Base-by-base conservation (phyloP, 2,329 filamentous ascomycete species). In the Sclerotiophoma versabilis region DNA sequence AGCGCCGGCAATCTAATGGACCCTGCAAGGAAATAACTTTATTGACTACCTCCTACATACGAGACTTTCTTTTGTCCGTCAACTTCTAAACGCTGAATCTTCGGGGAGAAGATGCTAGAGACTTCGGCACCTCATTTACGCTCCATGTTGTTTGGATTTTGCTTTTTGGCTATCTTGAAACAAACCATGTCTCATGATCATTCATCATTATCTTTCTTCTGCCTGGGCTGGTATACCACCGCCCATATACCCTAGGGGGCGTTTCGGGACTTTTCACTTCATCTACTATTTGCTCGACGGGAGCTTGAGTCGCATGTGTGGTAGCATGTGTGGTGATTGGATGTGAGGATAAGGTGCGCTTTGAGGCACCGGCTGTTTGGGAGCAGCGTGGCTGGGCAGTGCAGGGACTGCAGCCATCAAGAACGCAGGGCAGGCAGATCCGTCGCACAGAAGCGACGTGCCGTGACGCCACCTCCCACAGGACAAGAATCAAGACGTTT, bases 1-100 rank as follows among this genome's bases (percentile, higher is more conserved):
- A 65, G 63, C 68, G 58, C 60, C 57, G 56, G 66, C 63, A 58
- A 58, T 55, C 54, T 66, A 65, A 64, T 67, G 59, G 46, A 64
- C 58, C 51, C 54, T 56, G 59, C 59, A 61, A 58, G 58, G 59
- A 62, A 57, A 64, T 62, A 60, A 54, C 44, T 54, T 38, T 12
- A 47, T 37, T 26, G 25, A 37, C 30, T 30, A 46, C 20, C 34
- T 32, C 30, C 25, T 48, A 57, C 42, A 51, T 51, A 48, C 26
- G 53, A 47, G 37, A 32, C 32, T 52, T 48, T 33, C 47, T 44
- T 57, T 57, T 57, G 53, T 52, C 23, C 32, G 34, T 52, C 43
- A 43, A 51, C 33, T 51, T 57, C 43, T 52, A 37, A 50, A 50
- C 42, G 47, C 38, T 39, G 26, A 39, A 47, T 52, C 43, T 57